These are phyloP conservation scores for Xylaria acuta DNA, from an alignment of 495 filamentous ascomycete genomes.

Conservation along the genomic window DNA sequence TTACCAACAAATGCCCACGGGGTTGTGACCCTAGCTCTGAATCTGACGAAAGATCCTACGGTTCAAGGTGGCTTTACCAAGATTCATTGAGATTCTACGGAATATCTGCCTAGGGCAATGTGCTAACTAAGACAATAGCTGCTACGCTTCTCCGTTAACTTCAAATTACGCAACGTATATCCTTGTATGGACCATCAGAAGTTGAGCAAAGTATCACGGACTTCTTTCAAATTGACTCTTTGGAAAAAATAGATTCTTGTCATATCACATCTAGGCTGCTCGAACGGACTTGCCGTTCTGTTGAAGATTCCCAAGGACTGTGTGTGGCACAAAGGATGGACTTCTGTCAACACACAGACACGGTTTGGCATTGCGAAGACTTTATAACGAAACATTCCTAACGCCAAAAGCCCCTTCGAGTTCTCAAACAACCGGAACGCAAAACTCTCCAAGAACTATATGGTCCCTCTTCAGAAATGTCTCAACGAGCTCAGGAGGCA, in stretches of 20 bases:
- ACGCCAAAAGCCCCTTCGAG: constrained; percentile 30
- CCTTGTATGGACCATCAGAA: constrained; percentile 49
- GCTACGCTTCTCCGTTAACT: constrained; percentile 47
- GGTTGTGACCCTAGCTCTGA: constrained; percentile 55
- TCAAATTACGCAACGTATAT: constrained; percentile 42
- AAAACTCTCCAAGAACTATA: constrained; percentile 47
- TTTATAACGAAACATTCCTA: constrained; percentile 27
- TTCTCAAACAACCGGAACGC: constrained; percentile 45
- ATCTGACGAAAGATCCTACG: constrained; percentile 55
- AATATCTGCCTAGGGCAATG: no score
- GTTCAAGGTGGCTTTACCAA: constrained; percentile 48
- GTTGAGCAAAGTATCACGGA: constrained; percentile 57
- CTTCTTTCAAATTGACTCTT: constrained; percentile 16
- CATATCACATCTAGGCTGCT: constrained; percentile 62
- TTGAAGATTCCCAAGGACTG: constrained; percentile 60
- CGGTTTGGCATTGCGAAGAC: constrained; percentile 32
- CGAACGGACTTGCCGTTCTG: constrained; percentile 63
- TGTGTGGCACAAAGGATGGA: constrained; percentile 64
- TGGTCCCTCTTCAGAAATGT: constrained; percentile 12
- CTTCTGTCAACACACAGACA: constrained; percentile 55
- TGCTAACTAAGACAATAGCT: constrained; percentile 11
- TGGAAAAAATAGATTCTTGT: constrained; percentile 26
- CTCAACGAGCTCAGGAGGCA: neutral
- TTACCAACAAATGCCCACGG: constrained; percentile 49
- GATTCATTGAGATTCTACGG: neutral